Evolutionary conservation across 306 rosid species (phyloP), one percentile per base, ranked within the genome.

Genomic region (Parietaria judaica): DNA sequence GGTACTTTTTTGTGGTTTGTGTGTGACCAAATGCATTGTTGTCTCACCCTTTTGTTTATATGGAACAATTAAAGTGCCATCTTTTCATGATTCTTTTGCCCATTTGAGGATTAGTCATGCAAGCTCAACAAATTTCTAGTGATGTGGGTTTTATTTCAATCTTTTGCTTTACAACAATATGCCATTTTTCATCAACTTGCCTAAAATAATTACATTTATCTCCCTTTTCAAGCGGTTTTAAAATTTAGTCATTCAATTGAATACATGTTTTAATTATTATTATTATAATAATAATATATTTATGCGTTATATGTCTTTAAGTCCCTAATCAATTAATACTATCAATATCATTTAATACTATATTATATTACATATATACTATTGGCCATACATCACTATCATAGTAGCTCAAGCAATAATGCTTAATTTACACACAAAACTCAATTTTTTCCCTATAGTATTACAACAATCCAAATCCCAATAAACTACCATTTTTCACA

Each of bases 91-190:
- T 34, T 35, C 12, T 10, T 55, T 55, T 35, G 59, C 59, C 31
- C 14, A 11, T 49, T 49, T 55, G 8, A 10, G 36, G 43, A 55
- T 41, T 31, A 55, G 39, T 55, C n/a, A 34, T 55, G 41, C 14
- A 31, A 35, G 15, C 35, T 55, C 31, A 55, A 35, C 59, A 35
- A 11, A 31, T 10, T 35, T 37, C 6, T 34, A 55, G 12, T 3
- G 12, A 34, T 11, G 8, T 37, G 8, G 59, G 36, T 10, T 55
- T 35, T 55, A 55, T 11, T 34, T 55, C 43, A 55, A 55, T 31
- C 59, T 55, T 23, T 23, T 55, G 59, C 41, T 55, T 55, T 55
- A 55, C 14, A 55, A 31, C 13, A 55, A 55, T 8, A 55, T n/a
- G 11, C 31, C 8, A 8, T 23, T 10, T 34, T 55, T 6, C 13